Evolutionary conservation across 495 filamentous ascomycete genomes (phyloP).

Genomic region (Clohesyomyces aquaticus): DNA sequence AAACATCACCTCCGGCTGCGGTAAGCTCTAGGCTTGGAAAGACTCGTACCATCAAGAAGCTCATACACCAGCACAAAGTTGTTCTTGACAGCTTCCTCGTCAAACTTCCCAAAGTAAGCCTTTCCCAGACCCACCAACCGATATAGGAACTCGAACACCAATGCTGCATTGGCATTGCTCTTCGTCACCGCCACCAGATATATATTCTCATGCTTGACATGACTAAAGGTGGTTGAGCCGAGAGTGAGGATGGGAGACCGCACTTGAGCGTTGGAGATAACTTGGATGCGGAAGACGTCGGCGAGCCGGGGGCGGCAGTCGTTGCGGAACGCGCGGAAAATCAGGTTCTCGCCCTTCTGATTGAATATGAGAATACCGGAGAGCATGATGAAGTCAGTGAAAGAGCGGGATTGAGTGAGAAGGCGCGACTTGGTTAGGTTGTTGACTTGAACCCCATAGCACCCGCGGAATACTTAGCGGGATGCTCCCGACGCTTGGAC

Average conservation of each 20-base stretch:
- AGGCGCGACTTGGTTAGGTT: too few relatives aligned
- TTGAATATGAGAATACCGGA: conserved; percentile 98
- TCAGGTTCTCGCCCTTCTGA: conserved; percentile 99
- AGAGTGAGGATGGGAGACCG: conserved; percentile 97
- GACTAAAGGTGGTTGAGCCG: conserved; percentile 96
- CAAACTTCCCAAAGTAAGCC: conserved; percentile 98
- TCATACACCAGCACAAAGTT: conserved; percentile 99
- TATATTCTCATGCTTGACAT: conserved; percentile 99
- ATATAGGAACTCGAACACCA: conserved; percentile 98
- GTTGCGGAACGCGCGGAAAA: conserved; percentile 97
- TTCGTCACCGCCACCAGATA: conserved; percentile 97
- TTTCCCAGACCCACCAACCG: conserved; percentile 86
- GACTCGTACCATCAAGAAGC: conserved; percentile 81
- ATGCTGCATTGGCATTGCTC: conserved; percentile 98
- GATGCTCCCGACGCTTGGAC: too few relatives aligned
- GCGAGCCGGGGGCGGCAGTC: conserved; percentile 96
- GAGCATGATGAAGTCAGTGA: conserved; percentile 62
- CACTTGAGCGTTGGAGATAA: conserved; percentile 97
- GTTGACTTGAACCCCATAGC: too few relatives aligned
- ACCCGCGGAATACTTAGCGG: too few relatives aligned
- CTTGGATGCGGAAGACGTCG: conserved; percentile 99
- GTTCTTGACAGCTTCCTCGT: conserved; percentile 99
- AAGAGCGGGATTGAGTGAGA: too few relatives aligned
- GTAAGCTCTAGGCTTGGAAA: conserved; percentile 3
- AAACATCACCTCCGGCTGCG: background rate